phyloP scores from a whole-genome alignment of 176 grass and related monocot species.

The Urochloa ruziziensis region DNA sequence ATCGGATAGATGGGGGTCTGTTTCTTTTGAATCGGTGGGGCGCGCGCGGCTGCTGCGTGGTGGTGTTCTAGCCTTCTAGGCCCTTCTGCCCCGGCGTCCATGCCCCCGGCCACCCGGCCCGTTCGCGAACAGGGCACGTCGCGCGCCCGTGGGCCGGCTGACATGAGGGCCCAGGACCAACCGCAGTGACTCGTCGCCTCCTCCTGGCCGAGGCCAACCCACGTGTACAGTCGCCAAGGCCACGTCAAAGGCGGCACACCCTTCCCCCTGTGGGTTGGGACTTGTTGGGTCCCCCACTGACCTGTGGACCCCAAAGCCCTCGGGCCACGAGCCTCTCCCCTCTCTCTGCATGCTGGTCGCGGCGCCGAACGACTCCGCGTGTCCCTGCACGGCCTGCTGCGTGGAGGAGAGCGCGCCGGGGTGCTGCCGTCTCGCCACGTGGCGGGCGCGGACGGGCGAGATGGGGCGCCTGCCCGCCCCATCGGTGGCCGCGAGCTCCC shows the following conservation, averaged over 20 bases:
- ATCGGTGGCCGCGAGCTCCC: neutral
- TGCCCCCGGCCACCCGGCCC: neutral
- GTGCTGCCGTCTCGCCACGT: neutral
- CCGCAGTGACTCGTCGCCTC: no score
- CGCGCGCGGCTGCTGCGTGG: no score
- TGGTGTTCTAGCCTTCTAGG: no score
- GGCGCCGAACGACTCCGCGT: constrained; percentile 40
- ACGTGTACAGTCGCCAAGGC: constrained; percentile 20
- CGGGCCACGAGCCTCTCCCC: neutral
- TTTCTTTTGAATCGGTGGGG: no score
- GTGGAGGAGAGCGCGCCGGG: constrained; percentile 26
- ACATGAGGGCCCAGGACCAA: neutral
- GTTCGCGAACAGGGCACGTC: no score
- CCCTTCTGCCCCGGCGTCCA: neutral
- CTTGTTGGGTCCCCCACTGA: no score
- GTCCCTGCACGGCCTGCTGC: constrained; percentile 8
- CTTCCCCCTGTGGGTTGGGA: no score
- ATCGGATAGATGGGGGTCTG: no score
- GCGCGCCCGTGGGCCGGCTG: neutral
- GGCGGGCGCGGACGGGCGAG: constrained; percentile 20
- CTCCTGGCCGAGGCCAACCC: neutral
- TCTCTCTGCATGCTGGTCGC: constrained; percentile 41
- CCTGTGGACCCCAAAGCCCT: neutral
- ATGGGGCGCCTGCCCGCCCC: neutral
- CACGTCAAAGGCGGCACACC: neutral